Evolutionary conservation across 306 rosid species (phyloP).

Genomic region (Pueraria montana): DNA sequence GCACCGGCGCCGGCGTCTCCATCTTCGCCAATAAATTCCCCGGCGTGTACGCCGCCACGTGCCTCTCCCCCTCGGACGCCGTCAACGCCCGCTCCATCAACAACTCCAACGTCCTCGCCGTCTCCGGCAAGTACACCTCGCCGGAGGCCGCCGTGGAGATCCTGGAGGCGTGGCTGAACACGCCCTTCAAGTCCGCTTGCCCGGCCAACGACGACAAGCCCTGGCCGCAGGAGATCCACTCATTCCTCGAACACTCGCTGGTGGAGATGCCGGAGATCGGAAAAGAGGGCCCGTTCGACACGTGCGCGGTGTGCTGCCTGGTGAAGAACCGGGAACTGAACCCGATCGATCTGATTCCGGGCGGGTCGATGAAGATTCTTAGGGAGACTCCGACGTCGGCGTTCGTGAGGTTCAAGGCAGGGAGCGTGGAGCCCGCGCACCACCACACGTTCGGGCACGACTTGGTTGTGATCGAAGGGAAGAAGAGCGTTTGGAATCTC

Average conservation of each 20-base stretch:
- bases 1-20: slow-evolving; percentile 90
- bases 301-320: slow-evolving; percentile 76
- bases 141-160: slow-evolving; percentile 68
- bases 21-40: slow-evolving; percentile 95
- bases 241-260: slow-evolving; percentile 69
- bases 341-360: slow-evolving; percentile 80
- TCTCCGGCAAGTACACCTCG: slow-evolving; percentile 78
- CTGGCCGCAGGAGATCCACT: slow-evolving; percentile 70
- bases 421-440: slow-evolving; percentile 93
- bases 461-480: slow-evolving; percentile 80
- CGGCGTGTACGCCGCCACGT: slow-evolving; percentile 76
- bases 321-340: slow-evolving; percentile 69
- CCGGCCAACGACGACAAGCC: slow-evolving; percentile 76
- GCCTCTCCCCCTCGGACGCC: slow-evolving; percentile 74
- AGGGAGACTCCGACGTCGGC: slow-evolving; percentile 90
- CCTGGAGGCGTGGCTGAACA: slow-evolving; percentile 75
- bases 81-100: slow-evolving; percentile 82
- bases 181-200: slow-evolving; percentile 79
- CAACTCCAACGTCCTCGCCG: slow-evolving; percentile 90
- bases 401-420: slow-evolving; percentile 77
- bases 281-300: not conserved
- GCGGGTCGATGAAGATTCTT: slow-evolving; percentile 87
- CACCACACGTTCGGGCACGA: slow-evolving; percentile 95
- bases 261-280: slow-evolving; percentile 80
- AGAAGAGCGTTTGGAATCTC: slow-evolving; percentile 89